Base-by-base conservation (phyloP, 2,329 filamentous ascomycete species). In the Fusarium transvaalense region DNA sequence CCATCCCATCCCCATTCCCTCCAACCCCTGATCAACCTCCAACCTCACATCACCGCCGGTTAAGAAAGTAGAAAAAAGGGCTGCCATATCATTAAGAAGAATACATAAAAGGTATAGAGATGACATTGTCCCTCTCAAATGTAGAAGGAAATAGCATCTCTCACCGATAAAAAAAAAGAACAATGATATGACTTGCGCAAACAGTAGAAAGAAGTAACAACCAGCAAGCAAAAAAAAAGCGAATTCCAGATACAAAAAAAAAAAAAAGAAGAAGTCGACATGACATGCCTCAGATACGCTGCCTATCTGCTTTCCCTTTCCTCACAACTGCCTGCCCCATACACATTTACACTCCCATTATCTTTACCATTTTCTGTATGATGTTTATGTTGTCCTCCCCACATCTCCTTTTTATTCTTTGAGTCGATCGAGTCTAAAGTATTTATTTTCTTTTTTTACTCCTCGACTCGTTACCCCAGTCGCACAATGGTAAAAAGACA, bases 81-180 rank as follows among this genome's bases (percentile, higher is more conserved):
- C 32, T 53, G 61, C 52, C 71, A 61, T 73, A 52, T 55, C 66
- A 73, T 73, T 71, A 73, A 59, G 48, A 73, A 61, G 27, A 37
- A 42, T 51, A 63, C 31, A 59, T 53, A 50, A 64, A 63, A 56
- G 9, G 21, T 19, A 13, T 19, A 13, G 19, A 27, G 15, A 39
- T 13, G n/a, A 34, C 47, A 54, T 13, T 25, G 52, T 21, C 27
- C 21, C 21, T 34, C 31, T 6, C 31, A 15, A 34, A 34, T 4
- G 12, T 6, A 13, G n/a, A 5, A 6, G 5, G 29, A 29, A 39
- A 42, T 3, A 14, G 41, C 29, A 47, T 29, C 46, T 59, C 37
- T 60, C 53, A 60, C 61, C 53, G 21, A 17, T 14, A 45, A 45
- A 45, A 43, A 45, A 45, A 31, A 19, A 32, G 10, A 21, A 50